Evolutionary conservation across 1,284 basidiomycete genomes (phyloP), one percentile per base, ranked within the genome.

Genomic region (Austroboletus olivaceoglutinosus): DNA sequence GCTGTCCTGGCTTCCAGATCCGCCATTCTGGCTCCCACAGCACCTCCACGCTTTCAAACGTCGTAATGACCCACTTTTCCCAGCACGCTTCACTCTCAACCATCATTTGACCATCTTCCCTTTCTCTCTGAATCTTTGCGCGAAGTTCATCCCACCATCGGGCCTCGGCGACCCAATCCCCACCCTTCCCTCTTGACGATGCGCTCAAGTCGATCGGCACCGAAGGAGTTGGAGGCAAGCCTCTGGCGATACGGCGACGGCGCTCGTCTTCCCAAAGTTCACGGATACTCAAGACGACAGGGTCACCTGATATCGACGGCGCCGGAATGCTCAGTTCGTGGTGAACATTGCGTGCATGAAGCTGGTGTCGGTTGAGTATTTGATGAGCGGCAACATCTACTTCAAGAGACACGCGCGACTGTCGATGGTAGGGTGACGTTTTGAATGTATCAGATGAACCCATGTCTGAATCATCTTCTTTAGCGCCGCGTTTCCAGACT

Each of bases 241-340:
- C 92, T 25, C 76, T 78, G 8, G 75, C 77, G 15, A 70, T 64
- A 16, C 95, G 76, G 5, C 93, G 81, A 11, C 77, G 75, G 11
- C 88, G 83, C 67, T 98, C 96, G 59, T 97, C 93, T 48, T 95
- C 90, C 96, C 96, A 99, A 1, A 99, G 76, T 67, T 97, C 95
- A 48, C 88, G 85, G 47, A 98, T 86, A 58, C 91, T 88, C 25
- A 86, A 78, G 0, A 99, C 90, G 22, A 97, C 80, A 45, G 91
- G 93, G 57, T 91, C 89, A 15, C 78, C 67, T 3, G 85, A 76
- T 18, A 74, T 60, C 53, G 75, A 62, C 27, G 76, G 66, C 49
- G 77, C 67, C 58, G 83, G 74, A 64, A 87, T 82, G 23, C 78
- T 65, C 44, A 93, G 80, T 55, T 82, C 81, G 65, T 91, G 81